A percentile compares a stretch with the other conserved stretches of the same genome.
Evolutionary conservation across 202 grass and related monocot genomes (phyloP).

Genomic region (Thinopyrum obtusiflorum): DNA sequence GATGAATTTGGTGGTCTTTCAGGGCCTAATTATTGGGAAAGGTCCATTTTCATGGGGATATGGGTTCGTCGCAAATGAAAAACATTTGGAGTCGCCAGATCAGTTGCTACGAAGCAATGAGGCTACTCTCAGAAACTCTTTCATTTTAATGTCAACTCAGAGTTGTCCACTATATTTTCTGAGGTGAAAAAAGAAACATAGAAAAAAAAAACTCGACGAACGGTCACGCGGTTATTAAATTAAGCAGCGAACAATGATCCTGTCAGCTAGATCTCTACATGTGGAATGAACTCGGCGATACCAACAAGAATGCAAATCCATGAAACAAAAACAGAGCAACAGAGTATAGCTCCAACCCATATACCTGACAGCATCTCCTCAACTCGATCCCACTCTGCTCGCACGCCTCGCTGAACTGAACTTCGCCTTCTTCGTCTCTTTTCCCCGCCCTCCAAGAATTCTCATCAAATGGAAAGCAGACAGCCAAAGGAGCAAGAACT

Average conservation of each 20-base stretch:
- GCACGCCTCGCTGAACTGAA: neutral
- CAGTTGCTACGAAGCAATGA: neutral
- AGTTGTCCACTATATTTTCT: neutral
- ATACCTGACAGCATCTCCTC: conserved; percentile 19
- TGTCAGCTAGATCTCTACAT: neutral
- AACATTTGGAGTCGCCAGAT: neutral
- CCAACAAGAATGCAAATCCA: neutral
- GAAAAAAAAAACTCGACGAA: neutral
- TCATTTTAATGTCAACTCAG: neutral
- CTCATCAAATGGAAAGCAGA: neutral
- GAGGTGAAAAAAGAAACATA: neutral
- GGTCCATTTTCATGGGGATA: neutral
- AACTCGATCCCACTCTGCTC: neutral
- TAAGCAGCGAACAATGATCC: neutral
- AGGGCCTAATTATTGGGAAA: too few relatives aligned
- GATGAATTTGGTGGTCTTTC: neutral
- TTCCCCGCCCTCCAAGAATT: neutral
- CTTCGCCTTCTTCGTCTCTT: neutral
- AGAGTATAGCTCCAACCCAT: neutral
- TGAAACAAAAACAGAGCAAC: neutral
- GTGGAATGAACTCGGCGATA: neutral
- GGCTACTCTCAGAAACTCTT: neutral
- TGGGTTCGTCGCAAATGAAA: neutral
- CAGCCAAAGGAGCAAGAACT: neutral
- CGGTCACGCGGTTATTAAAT: neutral